Evolutionary conservation across 1,284 basidiomycete species (phyloP).

Genomic region (Nidula niveotomentosa): DNA sequence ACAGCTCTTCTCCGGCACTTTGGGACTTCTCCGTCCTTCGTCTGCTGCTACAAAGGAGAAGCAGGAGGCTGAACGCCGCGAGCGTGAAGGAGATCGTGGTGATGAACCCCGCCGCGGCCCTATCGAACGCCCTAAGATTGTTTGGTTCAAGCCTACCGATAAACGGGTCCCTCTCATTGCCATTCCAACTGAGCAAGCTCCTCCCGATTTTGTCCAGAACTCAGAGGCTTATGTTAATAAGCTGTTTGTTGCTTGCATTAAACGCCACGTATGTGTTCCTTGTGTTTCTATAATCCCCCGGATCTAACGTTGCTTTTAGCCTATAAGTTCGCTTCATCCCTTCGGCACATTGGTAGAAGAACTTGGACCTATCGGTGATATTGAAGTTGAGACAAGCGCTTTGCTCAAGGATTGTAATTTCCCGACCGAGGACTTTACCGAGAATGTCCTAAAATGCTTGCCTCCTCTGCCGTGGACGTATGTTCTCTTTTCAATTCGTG

Average conservation of each 20-base stretch:
- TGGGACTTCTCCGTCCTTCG: conserved; percentile 94
- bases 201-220: conserved; percentile 94
- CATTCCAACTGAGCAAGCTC: conserved; percentile 99
- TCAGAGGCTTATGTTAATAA: conserved; percentile 89
- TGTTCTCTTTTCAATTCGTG: conserved; percentile 1
- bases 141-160: conserved; percentile 99
- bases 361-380: conserved; percentile 96
- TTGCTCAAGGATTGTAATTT: conserved; percentile 98
- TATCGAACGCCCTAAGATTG: conserved; percentile 95
- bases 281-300: conserved; percentile 3
- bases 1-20: conserved; percentile 96
- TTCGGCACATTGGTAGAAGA: conserved; percentile 99
- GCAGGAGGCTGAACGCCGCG: conserved; percentile 96
- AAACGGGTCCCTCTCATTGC: conserved; percentile 99
- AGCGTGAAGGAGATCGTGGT: conserved; percentile 91
- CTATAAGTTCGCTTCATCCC: conserved; percentile 95
- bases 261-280: conserved; percentile 75
- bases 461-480: conserved; percentile 94
- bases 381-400: conserved; percentile 97
- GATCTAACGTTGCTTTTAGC: conserved; percentile 38
- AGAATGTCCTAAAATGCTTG: conserved; percentile 93
- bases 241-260: conserved; percentile 98
- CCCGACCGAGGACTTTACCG: conserved; percentile 91
- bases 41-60: conserved; percentile 99
- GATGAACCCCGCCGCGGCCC: conserved; percentile 75